phyloP scores from a whole-genome alignment of 768 basidiomycete genomes.

The Leccinum subtestaceum region DNA sequence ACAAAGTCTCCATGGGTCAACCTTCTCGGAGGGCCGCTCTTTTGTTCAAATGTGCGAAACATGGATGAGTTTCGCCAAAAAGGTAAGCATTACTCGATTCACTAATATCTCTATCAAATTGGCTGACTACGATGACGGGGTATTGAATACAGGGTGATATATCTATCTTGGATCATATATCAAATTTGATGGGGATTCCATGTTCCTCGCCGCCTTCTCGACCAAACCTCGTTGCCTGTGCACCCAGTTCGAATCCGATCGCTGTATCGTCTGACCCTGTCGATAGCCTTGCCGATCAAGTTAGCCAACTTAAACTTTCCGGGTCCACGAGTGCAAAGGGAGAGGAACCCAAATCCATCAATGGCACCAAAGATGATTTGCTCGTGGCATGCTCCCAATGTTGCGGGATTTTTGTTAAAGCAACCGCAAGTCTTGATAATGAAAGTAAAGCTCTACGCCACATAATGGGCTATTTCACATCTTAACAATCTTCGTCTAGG shows the following conservation, averaged over 20 bases:
- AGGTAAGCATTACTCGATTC: conserved; percentile 38
- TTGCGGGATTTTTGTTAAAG: conserved; percentile 44
- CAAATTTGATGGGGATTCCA: conserved; percentile 35
- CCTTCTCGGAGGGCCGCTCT: conserved; percentile 47
- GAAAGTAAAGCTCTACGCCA: conserved; percentile 7
- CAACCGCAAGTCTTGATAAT: conserved; percentile 35
- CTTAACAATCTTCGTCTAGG: conserved; percentile 4
- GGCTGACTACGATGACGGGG: not conserved
- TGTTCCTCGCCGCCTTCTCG: conserved; percentile 5
- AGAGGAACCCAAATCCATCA: not conserved
- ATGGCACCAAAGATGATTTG: conserved; percentile 10
- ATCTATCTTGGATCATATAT: conserved; percentile 45
- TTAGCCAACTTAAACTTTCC: conserved; percentile 22
- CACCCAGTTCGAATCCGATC: not conserved
- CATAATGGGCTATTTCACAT: not conserved
- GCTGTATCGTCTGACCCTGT: conserved; percentile 7
- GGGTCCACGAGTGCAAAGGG: conserved; percentile 1
- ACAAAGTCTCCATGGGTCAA: conserved; percentile 34
- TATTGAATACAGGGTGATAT: conserved; percentile 44
- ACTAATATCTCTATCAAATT: not conserved
- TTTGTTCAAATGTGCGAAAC: conserved; percentile 69
- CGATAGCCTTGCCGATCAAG: conserved; percentile 16
- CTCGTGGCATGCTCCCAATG: conserved; percentile 40
- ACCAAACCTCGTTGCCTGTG: not conserved
- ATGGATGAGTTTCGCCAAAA: conserved; percentile 66